A percentile compares a stretch with the other conserved stretches of the same genome.
Conservation (phyloP, 495 filamentous ascomycete genomes). For the Penicillium daleae region DNA sequence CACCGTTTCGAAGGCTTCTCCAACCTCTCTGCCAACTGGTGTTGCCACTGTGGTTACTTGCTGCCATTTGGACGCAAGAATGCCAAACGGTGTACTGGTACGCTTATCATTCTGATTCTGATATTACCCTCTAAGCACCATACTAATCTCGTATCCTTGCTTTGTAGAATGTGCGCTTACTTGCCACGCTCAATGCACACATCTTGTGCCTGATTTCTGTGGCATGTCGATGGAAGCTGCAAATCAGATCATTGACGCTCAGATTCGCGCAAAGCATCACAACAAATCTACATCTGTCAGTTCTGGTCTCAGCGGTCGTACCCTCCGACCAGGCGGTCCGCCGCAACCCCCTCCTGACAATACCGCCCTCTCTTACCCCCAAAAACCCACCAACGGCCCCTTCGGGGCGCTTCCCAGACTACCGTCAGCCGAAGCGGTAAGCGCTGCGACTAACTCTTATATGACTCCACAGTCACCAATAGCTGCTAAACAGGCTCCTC, state of each 20-base stretch:
- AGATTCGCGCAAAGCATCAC: constrained; percentile 50
- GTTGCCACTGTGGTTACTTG: constrained; percentile 97
- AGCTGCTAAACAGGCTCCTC: constrained; percentile 31
- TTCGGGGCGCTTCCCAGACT: constrained; percentile 54
- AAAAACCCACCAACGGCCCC: constrained; percentile 52
- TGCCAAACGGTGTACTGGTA: constrained; percentile 87
- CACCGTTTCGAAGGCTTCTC: constrained; percentile 94
- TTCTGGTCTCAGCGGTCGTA: constrained; percentile 64
- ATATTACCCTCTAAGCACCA: not conserved
- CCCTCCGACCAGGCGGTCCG: constrained; percentile 61
- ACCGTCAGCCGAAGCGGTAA: constrained; percentile 50
- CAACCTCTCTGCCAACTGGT: constrained; percentile 98
- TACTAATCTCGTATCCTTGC: constrained; percentile 31
- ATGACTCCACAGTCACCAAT: constrained; percentile 49
- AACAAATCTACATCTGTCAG: constrained; percentile 51
- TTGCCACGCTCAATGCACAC: constrained; percentile 86
- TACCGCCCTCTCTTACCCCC: constrained; percentile 42
- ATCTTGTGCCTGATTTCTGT: constrained; percentile 98
- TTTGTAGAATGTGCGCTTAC: constrained; percentile 87
- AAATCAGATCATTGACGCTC: constrained; percentile 77
- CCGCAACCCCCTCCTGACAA: constrained; percentile 55
- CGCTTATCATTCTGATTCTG: constrained; percentile 15
- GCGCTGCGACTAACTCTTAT: constrained; percentile 51
- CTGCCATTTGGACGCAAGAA: constrained; percentile 96
- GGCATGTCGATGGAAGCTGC: constrained; percentile 99